A percentile compares a stretch with the other conserved stretches of the same genome.
Conservation (phyloP, 139 green algal species). For the Yamagishiella unicocca region DNA sequence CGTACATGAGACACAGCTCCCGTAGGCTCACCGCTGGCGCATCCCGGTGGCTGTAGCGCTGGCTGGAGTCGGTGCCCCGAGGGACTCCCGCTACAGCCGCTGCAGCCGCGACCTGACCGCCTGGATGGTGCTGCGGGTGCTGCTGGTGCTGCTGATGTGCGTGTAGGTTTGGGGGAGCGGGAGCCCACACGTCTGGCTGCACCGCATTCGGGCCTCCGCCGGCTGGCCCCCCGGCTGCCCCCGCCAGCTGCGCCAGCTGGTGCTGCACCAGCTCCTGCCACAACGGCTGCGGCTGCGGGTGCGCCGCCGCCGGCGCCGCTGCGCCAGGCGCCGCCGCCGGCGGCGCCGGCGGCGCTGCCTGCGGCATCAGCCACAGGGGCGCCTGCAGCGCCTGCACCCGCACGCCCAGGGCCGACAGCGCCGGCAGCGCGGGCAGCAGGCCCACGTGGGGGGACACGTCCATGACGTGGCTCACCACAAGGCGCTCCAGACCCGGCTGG, state of each 20-base stretch:
- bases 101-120: no score
- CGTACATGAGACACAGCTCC: conserved; percentile 28
- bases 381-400: neutral
- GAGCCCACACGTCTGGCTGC: neutral
- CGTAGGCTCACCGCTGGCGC: conserved; percentile 7
- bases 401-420: conserved; percentile 17
- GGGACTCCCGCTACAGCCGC: no score
- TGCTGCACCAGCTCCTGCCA: conserved; percentile 18
- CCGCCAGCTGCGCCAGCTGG: neutral
- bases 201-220: neutral
- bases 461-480: conserved; percentile 14
- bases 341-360: neutral
- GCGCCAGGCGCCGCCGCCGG: neutral
- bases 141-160: neutral
- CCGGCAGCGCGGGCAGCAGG: neutral
- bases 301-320: neutral
- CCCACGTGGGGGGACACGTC: neutral
- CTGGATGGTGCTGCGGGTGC: neutral
- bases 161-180: neutral
- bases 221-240: neutral
- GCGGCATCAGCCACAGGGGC: conserved; percentile 18
- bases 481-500: neutral
- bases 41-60: no score
- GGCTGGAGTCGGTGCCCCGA: no score
- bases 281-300: neutral